Evolutionary conservation across 2,329 filamentous ascomycete genomes (phyloP), one percentile per base, ranked within the genome.

Genomic region (Talaromyces atroroseus): DNA sequence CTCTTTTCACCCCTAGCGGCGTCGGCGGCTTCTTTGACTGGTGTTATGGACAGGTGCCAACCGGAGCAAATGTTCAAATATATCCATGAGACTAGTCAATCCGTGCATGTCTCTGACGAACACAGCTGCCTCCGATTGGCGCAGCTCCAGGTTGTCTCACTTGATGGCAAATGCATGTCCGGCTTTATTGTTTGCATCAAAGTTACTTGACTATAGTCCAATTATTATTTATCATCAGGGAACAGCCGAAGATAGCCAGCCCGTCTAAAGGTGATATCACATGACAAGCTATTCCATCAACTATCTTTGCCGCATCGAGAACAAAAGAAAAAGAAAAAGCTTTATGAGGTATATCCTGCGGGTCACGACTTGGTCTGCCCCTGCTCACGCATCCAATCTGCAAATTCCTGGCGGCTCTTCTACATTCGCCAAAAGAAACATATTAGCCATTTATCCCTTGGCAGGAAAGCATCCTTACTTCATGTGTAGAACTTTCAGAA

Each of bases 341-440:
- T 12, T 49, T 49, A 29, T 54, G 49, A 16, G 20, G 11, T 48
- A 54, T 38, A 36, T 26, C 21, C 40, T 23, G 2, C 32, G 8
- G 44, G 11, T n/a, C 32, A 50, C 11, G n/a, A 58, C 32, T 48
- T 34, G 2, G 23, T 21, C 26, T 40, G 61, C 54, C 65, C 70
- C 49, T 74, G 68, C 10, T 75, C 71, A 52, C 76, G 74, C 23
- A 85, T 81, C 90, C 89, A 95, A 60, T 86, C 80, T 16, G 83
- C 81, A 77, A 95, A 96, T 58, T 92, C 88, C 68, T 80, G 85
- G 67, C 88, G 82, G 74, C 91, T 80, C 21, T 73, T 75, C 78
- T 81, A 49, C 16, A 52, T 45, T 42, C 36, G 52, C 26, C 7
- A 26, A 29, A 53, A 34, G 48, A 21, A 46, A 48, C 26, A n/a